Percentiles rank a stretch among this genome's conserved stretches.
phyloP scores from a whole-genome alignment of 495 filamentous ascomycete genomes.

The Neurospora sp. region DNA sequence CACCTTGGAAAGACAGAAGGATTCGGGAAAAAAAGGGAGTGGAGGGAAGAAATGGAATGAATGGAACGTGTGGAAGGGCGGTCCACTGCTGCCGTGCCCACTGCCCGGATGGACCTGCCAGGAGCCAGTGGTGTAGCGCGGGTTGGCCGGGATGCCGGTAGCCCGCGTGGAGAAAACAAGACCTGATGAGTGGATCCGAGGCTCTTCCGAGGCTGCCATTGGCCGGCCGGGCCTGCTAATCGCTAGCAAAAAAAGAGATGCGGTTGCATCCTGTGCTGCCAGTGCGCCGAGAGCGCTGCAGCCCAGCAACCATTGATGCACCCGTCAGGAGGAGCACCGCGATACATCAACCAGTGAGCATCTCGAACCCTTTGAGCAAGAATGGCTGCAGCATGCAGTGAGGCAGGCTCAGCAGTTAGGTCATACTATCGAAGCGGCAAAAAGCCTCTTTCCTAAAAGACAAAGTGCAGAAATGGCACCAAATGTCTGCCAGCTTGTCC shows the following conservation, averaged over 20 bases:
- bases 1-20: background rate
- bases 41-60: background rate
- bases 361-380: background rate
- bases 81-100: background rate
- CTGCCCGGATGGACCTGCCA: background rate
- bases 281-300: background rate
- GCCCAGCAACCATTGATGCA: background rate
- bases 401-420: background rate
- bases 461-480: background rate
- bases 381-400: background rate
- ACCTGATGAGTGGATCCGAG: background rate
- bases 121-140: background rate
- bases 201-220: background rate
- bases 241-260: background rate
- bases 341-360: background rate
- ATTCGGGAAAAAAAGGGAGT: background rate
- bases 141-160: background rate
- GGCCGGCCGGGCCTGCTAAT: background rate
- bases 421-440: background rate
- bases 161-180: background rate
- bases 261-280: background rate
- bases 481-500: background rate
- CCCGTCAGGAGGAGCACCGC: background rate
- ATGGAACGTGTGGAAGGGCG: background rate
- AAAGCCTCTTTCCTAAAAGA: background rate